These are phyloP conservation scores for Cordyceps javanica DNA, from an alignment of 2,329 filamentous ascomycete species.

Conservation along the genomic window DNA sequence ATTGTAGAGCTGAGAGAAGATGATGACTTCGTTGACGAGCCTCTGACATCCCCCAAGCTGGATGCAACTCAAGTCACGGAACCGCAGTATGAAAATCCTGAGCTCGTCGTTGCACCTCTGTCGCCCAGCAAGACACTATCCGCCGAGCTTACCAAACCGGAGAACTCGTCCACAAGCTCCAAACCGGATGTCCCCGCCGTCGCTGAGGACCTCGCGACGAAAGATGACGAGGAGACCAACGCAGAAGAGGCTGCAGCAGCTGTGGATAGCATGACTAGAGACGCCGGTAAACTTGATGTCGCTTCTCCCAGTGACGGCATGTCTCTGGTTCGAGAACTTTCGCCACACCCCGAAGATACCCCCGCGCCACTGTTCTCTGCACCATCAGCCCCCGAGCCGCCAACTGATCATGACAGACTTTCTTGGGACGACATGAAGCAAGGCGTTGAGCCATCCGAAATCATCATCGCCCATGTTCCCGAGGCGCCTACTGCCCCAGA, in stretches of 20 bases:
- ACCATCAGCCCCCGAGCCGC: slow-evolving; percentile 23
- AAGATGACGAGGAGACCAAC: slow-evolving; percentile 14
- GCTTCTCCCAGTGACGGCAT: background rate
- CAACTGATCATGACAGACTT: slow-evolving; percentile 19
- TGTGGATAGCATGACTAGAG: background rate
- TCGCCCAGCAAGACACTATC: slow-evolving; percentile 39
- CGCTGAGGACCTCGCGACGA: slow-evolving; percentile 15
- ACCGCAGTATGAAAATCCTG: slow-evolving; percentile 47
- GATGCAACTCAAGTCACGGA: slow-evolving; percentile 51
- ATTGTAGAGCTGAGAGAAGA: slow-evolving; percentile 43
- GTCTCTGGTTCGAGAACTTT: slow-evolving; percentile 26
- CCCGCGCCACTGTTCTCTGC: slow-evolving; percentile 55
- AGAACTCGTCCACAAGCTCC: background rate
- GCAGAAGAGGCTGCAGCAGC: slow-evolving; percentile 12
- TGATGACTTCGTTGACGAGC: slow-evolving; percentile 73
- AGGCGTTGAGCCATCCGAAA: slow-evolving; percentile 9
- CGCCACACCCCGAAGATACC: slow-evolving; percentile 59
- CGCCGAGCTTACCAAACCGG: slow-evolving; percentile 22
- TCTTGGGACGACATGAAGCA: background rate
- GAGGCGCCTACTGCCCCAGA: slow-evolving; percentile 13
- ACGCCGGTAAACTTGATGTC: slow-evolving; percentile 8
- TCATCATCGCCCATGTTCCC: slow-evolving; percentile 9
- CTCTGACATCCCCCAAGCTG: slow-evolving; percentile 62
- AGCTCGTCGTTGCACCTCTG: slow-evolving; percentile 51
- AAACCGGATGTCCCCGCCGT: background rate